phyloP scores from a whole-genome alignment of 176 grass and related monocot species.

The Aegilops speltoides region DNA sequence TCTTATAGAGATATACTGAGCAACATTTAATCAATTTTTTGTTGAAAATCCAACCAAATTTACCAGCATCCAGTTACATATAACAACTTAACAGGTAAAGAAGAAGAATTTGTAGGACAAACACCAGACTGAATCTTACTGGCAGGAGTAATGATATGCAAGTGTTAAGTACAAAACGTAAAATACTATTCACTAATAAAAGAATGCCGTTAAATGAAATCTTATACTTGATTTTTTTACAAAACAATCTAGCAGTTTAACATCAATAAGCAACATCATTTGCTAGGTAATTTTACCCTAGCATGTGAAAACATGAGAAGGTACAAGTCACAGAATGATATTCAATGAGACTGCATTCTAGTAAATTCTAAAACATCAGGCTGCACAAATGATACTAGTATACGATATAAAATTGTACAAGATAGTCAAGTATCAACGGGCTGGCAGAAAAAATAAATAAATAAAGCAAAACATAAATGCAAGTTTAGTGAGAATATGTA shows the following conservation, averaged over 20 bases:
- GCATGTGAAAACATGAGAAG: neutral
- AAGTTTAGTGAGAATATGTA: neutral
- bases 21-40: neutral
- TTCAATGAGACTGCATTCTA: slow-evolving; percentile 2
- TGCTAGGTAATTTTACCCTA: neutral
- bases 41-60: neutral
- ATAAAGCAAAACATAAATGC: neutral
- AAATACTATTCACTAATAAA: neutral
- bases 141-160: neutral
- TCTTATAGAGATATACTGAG: neutral
- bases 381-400: neutral
- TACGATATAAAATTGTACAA: neutral
- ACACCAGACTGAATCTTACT: neutral
- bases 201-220: neutral
- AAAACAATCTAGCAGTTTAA: neutral
- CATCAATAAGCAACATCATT: neutral
- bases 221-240: neutral
- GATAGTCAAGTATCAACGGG: slow-evolving; percentile 6
- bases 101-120: neutral
- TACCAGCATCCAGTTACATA: neutral
- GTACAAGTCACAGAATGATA: neutral
- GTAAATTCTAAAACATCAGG: neutral
- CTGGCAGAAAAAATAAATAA: neutral
- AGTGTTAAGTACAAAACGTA: neutral
- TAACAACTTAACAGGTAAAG: neutral